Evolutionary conservation across 106 monocot genomes (phyloP).

Genomic region (Hemerocallis citrina): DNA sequence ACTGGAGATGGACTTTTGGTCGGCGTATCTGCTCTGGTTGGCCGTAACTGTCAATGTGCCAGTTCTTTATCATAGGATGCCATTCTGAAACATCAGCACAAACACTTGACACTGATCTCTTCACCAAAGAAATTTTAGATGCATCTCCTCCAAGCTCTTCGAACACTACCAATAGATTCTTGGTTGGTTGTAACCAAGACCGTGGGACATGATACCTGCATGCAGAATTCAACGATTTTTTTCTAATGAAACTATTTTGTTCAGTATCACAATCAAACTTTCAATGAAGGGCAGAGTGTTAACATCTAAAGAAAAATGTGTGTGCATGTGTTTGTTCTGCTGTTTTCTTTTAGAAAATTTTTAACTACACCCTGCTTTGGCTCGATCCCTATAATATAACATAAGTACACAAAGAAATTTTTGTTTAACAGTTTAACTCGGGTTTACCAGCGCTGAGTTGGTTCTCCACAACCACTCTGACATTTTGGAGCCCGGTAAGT

Average conservation of each 20-base stretch:
- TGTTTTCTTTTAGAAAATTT: too few species aligned
- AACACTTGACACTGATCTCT: slow-evolving; percentile 64
- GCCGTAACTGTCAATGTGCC: slow-evolving; percentile 59
- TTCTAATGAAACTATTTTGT: too few species aligned
- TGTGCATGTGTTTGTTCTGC: too few species aligned
- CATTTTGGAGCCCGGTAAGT: slow-evolving; percentile 76
- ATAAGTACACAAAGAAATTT: background rate
- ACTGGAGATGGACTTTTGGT: slow-evolving; percentile 73
- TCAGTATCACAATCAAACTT: too few species aligned
- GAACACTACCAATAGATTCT: slow-evolving; percentile 85
- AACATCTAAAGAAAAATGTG: too few species aligned
- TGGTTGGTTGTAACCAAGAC: slow-evolving; percentile 74
- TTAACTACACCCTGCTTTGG: background rate
- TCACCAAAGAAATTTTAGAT: slow-evolving; percentile 57
- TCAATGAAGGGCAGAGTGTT: too few species aligned
- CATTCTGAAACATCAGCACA: slow-evolving; percentile 85
- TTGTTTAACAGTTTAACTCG: background rate
- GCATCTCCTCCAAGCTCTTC: slow-evolving; percentile 92
- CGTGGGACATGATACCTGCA: slow-evolving; percentile 93
- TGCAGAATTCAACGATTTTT: background rate
- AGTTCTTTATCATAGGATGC: slow-evolving; percentile 81
- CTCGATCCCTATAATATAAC: too few species aligned
- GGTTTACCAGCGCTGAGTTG: slow-evolving; percentile 87
- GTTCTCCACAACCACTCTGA: slow-evolving; percentile 79
- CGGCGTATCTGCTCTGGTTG: slow-evolving; percentile 40